Conservation (phyloP, 805 yeast genomes). For the Hanseniaspora thailandica region DNA sequence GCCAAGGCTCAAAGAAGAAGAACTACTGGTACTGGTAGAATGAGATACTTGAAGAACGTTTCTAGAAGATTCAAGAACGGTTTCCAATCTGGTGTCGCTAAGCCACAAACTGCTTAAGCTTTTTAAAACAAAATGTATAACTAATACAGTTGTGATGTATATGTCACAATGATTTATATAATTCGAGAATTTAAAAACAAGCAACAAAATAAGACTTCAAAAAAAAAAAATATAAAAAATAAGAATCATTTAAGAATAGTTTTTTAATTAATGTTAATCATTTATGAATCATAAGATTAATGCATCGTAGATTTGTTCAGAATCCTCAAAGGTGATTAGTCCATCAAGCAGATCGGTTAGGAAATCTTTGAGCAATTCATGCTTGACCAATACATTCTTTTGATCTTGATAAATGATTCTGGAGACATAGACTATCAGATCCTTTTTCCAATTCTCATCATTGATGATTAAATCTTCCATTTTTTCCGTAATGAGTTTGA, state of each 20-base stretch:
- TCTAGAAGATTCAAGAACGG: constrained; percentile 98
- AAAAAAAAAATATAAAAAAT: background rate
- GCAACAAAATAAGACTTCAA: background rate
- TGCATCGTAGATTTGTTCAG: constrained; percentile 14
- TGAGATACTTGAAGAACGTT: constrained; percentile 93
- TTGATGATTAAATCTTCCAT: background rate
- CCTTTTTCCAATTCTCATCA: constrained; percentile 14
- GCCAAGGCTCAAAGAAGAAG: constrained; percentile 98
- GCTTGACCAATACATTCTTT: constrained; percentile 3
- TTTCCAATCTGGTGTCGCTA: constrained; percentile 81
- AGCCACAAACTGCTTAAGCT: constrained; percentile 53
- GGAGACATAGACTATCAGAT: constrained; percentile 9
- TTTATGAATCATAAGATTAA: background rate
- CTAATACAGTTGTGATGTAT: background rate
- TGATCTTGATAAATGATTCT: constrained; percentile 14
- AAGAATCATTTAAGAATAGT: background rate
- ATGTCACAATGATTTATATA: background rate
- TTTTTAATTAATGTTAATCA: background rate
- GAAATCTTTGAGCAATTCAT: constrained; percentile 7
- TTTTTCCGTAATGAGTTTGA: background rate
- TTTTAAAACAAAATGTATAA: constrained; percentile 9
- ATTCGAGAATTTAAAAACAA: background rate
- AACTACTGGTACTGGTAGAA: constrained; percentile 99
- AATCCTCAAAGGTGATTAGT: constrained; percentile 12
- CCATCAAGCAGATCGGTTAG: constrained; percentile 10